phyloP scores from a whole-genome alignment of 345 rosid genomes.

The thale cress (Arabidopsis thaliana) region TAIR10.1 NC_003071.7:14879001-14879500 shows the following conservation, averaged over 20 bases:
- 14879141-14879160: not conserved
- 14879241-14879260: constrained; percentile 88
- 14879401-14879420: constrained; percentile 95
- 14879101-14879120: constrained; percentile 75
- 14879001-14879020: constrained; percentile 62
- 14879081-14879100: constrained; percentile 85
- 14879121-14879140: not conserved
- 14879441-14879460: constrained; percentile 89
- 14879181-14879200: constrained; percentile 39
- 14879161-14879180: not conserved
- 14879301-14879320: not conserved
- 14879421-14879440: constrained; percentile 90
- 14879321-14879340: constrained; percentile 1
- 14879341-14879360: not conserved
- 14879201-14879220: constrained; percentile 85
- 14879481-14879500: not conserved
- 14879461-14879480: constrained; percentile 49
- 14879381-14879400: constrained; percentile 72
- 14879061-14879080: constrained; percentile 83
- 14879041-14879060: constrained; percentile 79
- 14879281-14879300: not conserved
- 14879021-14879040: constrained; percentile 74
- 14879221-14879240: constrained; percentile 78
- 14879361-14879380: not conserved
- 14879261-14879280: constrained; percentile 49